A percentile compares a stretch with the other conserved stretches of the same genome.
These are phyloP conservation scores for Pleurotus ostreatus DNA, from an alignment of 768 basidiomycete species.

Conservation along the genomic window DNA sequence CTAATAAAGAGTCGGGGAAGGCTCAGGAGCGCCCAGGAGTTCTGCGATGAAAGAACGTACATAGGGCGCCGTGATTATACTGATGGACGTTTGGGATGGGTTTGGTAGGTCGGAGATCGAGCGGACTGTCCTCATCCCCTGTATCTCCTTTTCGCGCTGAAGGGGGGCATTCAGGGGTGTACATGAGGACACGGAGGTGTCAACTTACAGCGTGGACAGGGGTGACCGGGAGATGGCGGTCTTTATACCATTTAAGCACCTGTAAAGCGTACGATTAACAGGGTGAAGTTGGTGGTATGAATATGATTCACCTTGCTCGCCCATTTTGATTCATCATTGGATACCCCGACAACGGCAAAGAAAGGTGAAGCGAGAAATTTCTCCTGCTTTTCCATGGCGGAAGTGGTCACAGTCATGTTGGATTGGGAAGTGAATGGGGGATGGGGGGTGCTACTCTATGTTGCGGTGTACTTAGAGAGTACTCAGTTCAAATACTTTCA, in stretches of 20 bases:
- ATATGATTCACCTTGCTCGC: constrained; percentile 14
- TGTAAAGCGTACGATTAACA: not conserved
- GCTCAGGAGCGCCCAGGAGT: too few species aligned
- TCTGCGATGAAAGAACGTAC: not conserved
- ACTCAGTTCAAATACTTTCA: not conserved
- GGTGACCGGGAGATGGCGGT: not conserved
- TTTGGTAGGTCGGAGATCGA: constrained; percentile 5
- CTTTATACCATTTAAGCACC: constrained; percentile 7
- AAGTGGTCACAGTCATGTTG: not conserved
- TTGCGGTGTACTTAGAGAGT: too few species aligned
- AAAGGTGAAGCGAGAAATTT: constrained; percentile 15
- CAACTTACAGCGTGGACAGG: not conserved
- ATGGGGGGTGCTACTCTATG: too few species aligned
- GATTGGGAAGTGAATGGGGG: not conserved
- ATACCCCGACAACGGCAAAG: constrained; percentile 18
- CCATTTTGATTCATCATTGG: constrained; percentile 13
- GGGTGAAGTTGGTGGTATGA: not conserved
- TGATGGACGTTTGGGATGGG: constrained; percentile 1
- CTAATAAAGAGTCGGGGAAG: not conserved
- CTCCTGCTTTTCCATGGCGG: not conserved
- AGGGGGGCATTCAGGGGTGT: not conserved
- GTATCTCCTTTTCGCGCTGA: not conserved
- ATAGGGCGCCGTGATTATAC: not conserved
- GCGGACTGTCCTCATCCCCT: not conserved
- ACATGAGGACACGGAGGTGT: not conserved